phyloP scores from a whole-genome alignment of 768 basidiomycete genomes.

The Leccinum aurantiacum region DNA sequence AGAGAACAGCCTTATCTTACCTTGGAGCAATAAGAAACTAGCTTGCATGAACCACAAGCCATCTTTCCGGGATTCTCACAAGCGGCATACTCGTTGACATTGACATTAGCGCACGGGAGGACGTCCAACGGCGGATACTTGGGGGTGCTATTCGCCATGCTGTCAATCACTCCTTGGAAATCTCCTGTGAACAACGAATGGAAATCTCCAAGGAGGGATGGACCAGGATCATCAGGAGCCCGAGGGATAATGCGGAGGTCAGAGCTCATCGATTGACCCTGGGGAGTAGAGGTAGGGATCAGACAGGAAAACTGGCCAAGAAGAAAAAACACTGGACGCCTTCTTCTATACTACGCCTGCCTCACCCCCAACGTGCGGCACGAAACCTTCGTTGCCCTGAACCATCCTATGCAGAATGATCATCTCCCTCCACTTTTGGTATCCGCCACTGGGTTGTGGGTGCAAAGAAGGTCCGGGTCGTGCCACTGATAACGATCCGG shows the following conservation, averaged over 20 bases:
- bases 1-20: constrained; percentile 2
- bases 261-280: constrained; percentile 14
- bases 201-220: constrained; percentile 6
- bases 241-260: constrained; percentile 16
- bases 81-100: constrained; percentile 17
- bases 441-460: constrained; percentile 1
- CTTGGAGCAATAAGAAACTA: constrained; percentile 48
- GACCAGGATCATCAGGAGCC: constrained; percentile 14
- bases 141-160: constrained; percentile 8
- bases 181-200: constrained; percentile 11
- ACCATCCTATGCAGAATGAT: constrained; percentile 13
- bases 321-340: background rate
- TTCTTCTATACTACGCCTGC: constrained; percentile 3
- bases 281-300: background rate
- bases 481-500: background rate
- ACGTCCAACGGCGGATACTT: constrained; percentile 26
- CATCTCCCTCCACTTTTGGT: constrained; percentile 13
- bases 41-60: constrained; percentile 33
- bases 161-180: constrained; percentile 12
- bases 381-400: background rate
- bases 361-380: constrained; percentile 22
- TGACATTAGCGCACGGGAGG: constrained; percentile 40
- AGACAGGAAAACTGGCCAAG: background rate
- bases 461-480: background rate
- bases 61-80: constrained; percentile 35